These are phyloP conservation scores for Camelina neglecta DNA, from an alignment of 345 rosid genomes.

Conservation along the genomic window DNA sequence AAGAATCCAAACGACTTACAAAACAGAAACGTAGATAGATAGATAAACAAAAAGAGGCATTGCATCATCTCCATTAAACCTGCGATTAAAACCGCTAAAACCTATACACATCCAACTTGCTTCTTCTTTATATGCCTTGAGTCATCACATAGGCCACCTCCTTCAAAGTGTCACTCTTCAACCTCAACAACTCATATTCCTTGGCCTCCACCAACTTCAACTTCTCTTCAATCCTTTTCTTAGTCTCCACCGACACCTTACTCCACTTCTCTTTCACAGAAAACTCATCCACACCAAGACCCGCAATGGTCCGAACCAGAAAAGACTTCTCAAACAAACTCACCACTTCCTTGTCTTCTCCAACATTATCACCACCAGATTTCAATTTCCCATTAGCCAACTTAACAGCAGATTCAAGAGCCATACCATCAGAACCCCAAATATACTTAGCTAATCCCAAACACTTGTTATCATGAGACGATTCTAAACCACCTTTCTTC, in stretches of 20 bases:
- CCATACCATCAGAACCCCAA: conserved; percentile 37
- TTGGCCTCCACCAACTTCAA: background rate
- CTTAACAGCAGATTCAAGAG: background rate
- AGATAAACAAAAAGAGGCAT: background rate
- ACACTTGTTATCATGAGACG: conserved; percentile 37
- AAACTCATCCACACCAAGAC: conserved; percentile 11
- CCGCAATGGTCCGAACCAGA: background rate
- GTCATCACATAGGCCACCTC: background rate
- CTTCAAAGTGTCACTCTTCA: background rate
- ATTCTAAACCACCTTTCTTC: conserved; percentile 32
- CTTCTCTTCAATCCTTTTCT: conserved; percentile 13
- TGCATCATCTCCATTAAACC: background rate
- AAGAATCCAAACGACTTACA: background rate
- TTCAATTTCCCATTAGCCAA: background rate
- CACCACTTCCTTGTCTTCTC: background rate
- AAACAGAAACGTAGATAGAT: background rate
- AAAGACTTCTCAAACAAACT: conserved; percentile 22
- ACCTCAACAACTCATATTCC: background rate
- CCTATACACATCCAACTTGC: background rate
- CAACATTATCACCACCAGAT: background rate
- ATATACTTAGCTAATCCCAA: conserved; percentile 40
- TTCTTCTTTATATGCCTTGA: background rate
- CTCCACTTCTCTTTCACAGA: conserved; percentile 21
- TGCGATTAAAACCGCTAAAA: background rate
- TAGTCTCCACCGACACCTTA: background rate